These are phyloP conservation scores for Articulospora tetracladia DNA, from an alignment of 495 filamentous ascomycete genomes.

Conservation along the genomic window DNA sequence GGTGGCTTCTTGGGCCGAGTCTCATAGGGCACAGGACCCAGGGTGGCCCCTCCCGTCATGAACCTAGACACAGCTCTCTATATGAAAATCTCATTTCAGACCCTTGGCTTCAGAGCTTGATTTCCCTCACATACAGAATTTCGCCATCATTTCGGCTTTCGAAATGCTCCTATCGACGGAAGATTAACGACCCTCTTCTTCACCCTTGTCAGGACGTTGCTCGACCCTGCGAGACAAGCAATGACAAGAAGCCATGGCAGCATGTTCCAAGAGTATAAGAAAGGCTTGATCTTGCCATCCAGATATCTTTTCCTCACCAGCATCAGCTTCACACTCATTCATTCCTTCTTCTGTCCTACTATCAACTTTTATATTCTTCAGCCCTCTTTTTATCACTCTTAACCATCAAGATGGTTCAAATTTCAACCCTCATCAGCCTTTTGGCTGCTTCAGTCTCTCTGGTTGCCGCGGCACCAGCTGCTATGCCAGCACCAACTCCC, in stretches of 20 bases:
- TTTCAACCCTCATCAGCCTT: slow-evolving; percentile 7
- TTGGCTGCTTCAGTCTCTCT: slow-evolving; percentile 9
- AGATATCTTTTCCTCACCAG: neutral
- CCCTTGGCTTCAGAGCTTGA: neutral
- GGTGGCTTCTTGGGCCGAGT: neutral
- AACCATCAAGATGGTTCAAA: slow-evolving; percentile 18
- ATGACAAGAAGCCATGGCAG: neutral
- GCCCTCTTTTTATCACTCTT: neutral
- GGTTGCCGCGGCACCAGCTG: slow-evolving; percentile 16
- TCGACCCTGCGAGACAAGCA: neutral
- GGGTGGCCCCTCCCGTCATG: neutral
- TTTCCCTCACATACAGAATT: neutral
- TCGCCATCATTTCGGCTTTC: neutral
- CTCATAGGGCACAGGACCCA: neutral
- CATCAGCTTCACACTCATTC: slow-evolving; percentile 10
- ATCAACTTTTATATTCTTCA: neutral
- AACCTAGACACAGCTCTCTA: neutral
- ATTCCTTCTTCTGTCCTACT: slow-evolving; percentile 7
- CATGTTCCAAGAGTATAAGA: slow-evolving; percentile 7
- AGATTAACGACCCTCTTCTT: neutral
- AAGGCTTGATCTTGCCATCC: neutral
- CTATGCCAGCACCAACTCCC: slow-evolving; percentile 7
- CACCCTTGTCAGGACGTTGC: neutral
- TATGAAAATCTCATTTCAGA: neutral
- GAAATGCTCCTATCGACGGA: neutral